Base-by-base conservation (phyloP, 495 filamentous ascomycete species). In the Talaromyces adpressus region DNA sequence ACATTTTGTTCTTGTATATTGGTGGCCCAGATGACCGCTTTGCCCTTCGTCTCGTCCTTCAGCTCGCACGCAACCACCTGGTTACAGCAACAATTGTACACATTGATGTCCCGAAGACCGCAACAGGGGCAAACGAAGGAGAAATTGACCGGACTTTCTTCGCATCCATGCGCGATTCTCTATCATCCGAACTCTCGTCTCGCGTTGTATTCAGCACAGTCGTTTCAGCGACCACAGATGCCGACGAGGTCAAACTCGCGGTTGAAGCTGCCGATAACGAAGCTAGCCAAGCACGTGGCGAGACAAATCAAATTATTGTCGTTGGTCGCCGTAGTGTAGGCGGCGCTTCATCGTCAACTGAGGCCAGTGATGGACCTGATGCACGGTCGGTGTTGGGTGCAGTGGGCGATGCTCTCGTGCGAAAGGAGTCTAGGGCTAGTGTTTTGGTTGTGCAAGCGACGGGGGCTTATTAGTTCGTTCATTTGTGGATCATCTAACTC, bases 1-100 rank as follows among this genome's bases (percentile, higher is more conserved):
- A 96, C 66, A 80, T 98, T 65, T 91, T 95, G 68, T 78, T 96
- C 59, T 91, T 91, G 2, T 97, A 89, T 75, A 86, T 96, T 63
- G 94, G 94, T 51, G 91, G 92, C 4, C 72, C 79, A 2, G 94
- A 98, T 72, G 93, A 97, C 70, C 85, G 84, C n/a, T 83, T 87
- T 51, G 91, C 92, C 0, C 79, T 97, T 1, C 81, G 87, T 5
- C 84, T 97, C 34, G 87, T 94, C 6, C 80, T 97, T 16, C 93
- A 95, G 65, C 77, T 97, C 0, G 88, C 86, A 1, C 83, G 85
- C 67, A 92, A 92, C 66, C 80, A 82, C 12, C 86, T 91, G 45
- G 85, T 97, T 45, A 79, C 77, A 6, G 73, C 74, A 0, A 78
- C 74, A 2, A 71, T 75, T 8, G 65, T 74, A 16, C 71, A 75